Base-by-base conservation (phyloP, 2,329 filamentous ascomycete species). In the Pseudogymnoascus sp. region DNA sequence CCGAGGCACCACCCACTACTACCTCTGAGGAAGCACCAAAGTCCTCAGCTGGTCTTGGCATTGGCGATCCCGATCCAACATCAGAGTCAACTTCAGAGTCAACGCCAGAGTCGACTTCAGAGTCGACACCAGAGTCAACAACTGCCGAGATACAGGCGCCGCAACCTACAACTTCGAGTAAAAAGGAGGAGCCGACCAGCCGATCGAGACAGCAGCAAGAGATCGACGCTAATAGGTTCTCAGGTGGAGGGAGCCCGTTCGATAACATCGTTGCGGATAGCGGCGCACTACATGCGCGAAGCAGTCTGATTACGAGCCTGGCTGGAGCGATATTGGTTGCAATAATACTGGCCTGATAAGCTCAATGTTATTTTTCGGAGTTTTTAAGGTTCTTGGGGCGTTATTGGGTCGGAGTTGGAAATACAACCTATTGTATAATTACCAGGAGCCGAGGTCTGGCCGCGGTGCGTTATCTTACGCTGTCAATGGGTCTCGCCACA, bases 231-330 rank as follows among this genome's bases (percentile, higher is more conserved):
- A 45, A 61, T 35, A 30, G 28, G 22, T 35, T 49, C 60, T 49
- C 36, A 16, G 60, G 60, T 28, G 60, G 60, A 33, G 60, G 60
- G 33, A 62, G 60, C 28, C 60, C 60, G 25, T 62, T 60, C 23
- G 60, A 62, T 30, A 60, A 45, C 19, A 42, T 61, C n/a, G 25
- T 60, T 42, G n/a, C 49, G 28, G 28, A 33, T 19, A 19, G 16
- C 5, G 49, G 28, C 12, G 49, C 49, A 25, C 11, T 19, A 33
- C 25, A 55, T 12, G 16, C n/a, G 9, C 9, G 9, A 55, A 55
- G 28, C 28, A 33, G 49, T 33, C n/a, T 55, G n/a, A 12, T 55
- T 19, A 14, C 16, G 49, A 55, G 28, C 49, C 28, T 55, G 49
- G 28, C 28, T 1, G 49, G 49, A 22, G 49, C 28, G 49, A 33